A percentile compares a stretch with the other conserved stretches of the same genome.
phyloP scores from a whole-genome alignment of 1,284 basidiomycete species.

The Moniliophthora roreri region DNA sequence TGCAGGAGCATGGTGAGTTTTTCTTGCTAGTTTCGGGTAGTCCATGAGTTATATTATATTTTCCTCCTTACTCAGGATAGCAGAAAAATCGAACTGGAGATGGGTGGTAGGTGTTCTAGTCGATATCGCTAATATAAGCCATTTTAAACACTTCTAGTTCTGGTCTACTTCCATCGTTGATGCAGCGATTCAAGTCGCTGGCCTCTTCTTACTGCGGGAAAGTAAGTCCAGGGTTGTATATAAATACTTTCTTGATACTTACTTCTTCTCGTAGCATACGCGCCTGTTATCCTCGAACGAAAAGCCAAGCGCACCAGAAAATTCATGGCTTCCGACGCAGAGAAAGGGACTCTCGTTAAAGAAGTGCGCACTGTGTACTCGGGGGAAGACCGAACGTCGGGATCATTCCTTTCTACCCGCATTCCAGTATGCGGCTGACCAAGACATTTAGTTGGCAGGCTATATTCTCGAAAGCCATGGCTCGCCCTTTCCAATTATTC shows the following conservation, averaged over 20 bases:
- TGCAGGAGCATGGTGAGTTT: too few species aligned
- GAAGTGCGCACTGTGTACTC: slow-evolving; percentile 47
- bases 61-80: slow-evolving; percentile 52
- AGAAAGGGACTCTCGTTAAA: slow-evolving; percentile 35
- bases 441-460: slow-evolving; percentile 21
- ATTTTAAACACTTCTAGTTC: not conserved
- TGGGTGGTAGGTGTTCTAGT: slow-evolving; percentile 66
- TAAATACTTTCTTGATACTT: not conserved
- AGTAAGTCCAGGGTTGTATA: slow-evolving; percentile 45
- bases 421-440: not conserved
- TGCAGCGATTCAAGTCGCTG: slow-evolving; percentile 47
- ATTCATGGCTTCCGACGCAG: slow-evolving; percentile 37
- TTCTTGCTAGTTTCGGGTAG: too few species aligned
- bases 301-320: slow-evolving; percentile 57
- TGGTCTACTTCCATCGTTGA: slow-evolving; percentile 32
- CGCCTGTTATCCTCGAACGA: slow-evolving; percentile 58
- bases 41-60: too few species aligned
- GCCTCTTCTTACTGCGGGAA: slow-evolving; percentile 62
- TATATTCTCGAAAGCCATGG: slow-evolving; percentile 22
- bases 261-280: slow-evolving; percentile 43
- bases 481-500: slow-evolving; percentile 17
- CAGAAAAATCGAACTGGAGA: slow-evolving; percentile 59
- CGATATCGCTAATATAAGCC: slow-evolving; percentile 30
- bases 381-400: slow-evolving; percentile 40
- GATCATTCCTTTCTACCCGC: too few species aligned